phyloP scores from a whole-genome alignment of 2,329 filamentous ascomycete species.

The Botrytis aclada region DNA sequence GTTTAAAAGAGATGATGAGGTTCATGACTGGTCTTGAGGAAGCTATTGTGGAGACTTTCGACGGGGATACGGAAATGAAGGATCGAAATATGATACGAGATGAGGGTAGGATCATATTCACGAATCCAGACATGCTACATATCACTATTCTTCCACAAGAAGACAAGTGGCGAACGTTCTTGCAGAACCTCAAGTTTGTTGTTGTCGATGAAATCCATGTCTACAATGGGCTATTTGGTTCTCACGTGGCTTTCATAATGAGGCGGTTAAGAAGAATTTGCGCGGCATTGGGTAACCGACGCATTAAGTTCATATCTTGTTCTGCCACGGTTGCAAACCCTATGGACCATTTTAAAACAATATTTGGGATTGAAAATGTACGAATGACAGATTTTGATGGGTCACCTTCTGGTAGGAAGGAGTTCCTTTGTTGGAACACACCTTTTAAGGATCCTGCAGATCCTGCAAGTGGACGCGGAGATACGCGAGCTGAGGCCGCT shows the following conservation, averaged over 20 bases:
- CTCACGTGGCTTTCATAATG: conserved; percentile 95
- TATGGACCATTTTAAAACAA: conserved; percentile 82
- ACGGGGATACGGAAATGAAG: conserved; percentile 86
- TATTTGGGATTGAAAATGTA: conserved; percentile 86
- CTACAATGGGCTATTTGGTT: conserved; percentile 92
- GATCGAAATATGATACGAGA: conserved; percentile 79
- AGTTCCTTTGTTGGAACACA: conserved; percentile 97
- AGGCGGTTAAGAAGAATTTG: conserved; percentile 82
- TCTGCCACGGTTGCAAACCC: conserved; percentile 96
- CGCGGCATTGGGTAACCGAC: conserved; percentile 80
- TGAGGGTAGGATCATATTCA: conserved; percentile 89
- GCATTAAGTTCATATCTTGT: conserved; percentile 89
- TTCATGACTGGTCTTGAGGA: conserved; percentile 78
- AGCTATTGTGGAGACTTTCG: conserved; percentile 84
- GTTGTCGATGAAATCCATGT: conserved; percentile 92
- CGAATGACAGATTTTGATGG: conserved; percentile 85
- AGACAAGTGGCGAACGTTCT: conserved; percentile 79
- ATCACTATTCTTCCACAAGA: conserved; percentile 92
- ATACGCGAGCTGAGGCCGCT: conserved; percentile 80
- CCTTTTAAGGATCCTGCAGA: conserved; percentile 88
- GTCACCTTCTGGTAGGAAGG: conserved; percentile 86
- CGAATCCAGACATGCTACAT: conserved; percentile 97
- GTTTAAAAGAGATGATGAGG: conserved; percentile 76
- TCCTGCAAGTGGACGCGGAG: conserved; percentile 79
- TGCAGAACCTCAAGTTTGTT: conserved; percentile 87